Evolutionary conservation across 805 yeast species (phyloP).

Genomic region (Pichia membranifaciens): DNA sequence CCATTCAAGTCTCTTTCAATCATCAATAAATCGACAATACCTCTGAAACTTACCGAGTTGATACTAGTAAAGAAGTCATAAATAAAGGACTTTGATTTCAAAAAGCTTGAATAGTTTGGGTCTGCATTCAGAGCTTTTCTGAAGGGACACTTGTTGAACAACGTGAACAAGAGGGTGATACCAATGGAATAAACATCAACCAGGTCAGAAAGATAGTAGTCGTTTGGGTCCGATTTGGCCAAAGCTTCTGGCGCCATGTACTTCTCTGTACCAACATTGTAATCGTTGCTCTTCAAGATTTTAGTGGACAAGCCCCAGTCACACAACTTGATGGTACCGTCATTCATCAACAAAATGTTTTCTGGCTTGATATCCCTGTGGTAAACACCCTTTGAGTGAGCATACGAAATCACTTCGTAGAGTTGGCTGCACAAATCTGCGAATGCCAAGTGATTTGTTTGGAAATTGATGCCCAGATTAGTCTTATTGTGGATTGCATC

Average conservation of each 20-base stretch:
- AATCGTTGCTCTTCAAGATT: slow-evolving; percentile 27
- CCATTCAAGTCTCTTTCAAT: slow-evolving; percentile 37
- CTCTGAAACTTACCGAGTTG: slow-evolving; percentile 36
- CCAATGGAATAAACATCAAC: slow-evolving; percentile 57
- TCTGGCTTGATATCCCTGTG: slow-evolving; percentile 76
- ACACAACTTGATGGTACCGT: slow-evolving; percentile 54
- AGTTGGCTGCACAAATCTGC: slow-evolving; percentile 42
- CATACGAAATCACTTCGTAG: slow-evolving; percentile 43
- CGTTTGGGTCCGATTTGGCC: slow-evolving; percentile 8
- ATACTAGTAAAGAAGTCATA: slow-evolving; percentile 46
- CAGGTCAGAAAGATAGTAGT: slow-evolving; percentile 36
- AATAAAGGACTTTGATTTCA: slow-evolving; percentile 35
- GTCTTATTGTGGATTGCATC: slow-evolving; percentile 41
- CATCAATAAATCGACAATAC: slow-evolving; percentile 37
- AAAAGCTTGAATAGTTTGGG: slow-evolving; percentile 39
- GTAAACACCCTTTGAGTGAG: slow-evolving; percentile 55
- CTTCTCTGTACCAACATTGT: slow-evolving; percentile 51
- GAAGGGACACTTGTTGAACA: slow-evolving; percentile 51
- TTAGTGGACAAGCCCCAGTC: slow-evolving; percentile 69
- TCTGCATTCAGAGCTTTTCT: slow-evolving; percentile 36
- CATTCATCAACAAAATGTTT: slow-evolving; percentile 48
- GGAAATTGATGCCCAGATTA: slow-evolving; percentile 22
- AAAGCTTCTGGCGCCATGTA: slow-evolving; percentile 53
- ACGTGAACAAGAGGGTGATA: slow-evolving; percentile 41
- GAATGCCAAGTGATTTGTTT: slow-evolving; percentile 22